These are phyloP conservation scores for Candida nemodendra DNA, from an alignment of 805 yeast genomes.

Conservation along the genomic window DNA sequence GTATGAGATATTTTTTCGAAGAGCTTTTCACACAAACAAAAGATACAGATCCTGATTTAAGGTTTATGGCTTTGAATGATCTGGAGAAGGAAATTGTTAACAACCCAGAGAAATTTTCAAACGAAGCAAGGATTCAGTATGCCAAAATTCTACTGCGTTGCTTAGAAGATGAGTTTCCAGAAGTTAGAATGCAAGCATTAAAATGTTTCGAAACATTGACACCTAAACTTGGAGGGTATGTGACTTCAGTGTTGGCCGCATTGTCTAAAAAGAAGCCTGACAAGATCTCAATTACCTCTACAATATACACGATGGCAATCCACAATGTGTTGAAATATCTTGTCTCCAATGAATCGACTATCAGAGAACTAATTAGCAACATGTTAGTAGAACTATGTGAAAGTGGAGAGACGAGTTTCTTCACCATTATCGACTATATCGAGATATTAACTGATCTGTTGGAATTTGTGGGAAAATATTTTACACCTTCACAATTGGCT, in stretches of 20 bases:
- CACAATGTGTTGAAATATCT: conserved; percentile 40
- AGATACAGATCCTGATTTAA: conserved; percentile 75
- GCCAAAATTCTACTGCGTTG: conserved; percentile 26
- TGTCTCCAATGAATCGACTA: conserved; percentile 20
- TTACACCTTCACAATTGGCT: conserved; percentile 23
- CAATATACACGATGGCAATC: conserved; percentile 53
- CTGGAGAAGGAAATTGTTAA: conserved; percentile 44
- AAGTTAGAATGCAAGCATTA: conserved; percentile 74
- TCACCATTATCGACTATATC: conserved; percentile 49
- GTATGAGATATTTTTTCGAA: conserved; percentile 27
- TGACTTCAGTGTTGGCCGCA: conserved; percentile 31
- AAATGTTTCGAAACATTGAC: conserved; percentile 44
- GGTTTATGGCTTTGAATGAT: conserved; percentile 85
- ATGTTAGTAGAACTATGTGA: conserved; percentile 36
- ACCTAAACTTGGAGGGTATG: conserved; percentile 35
- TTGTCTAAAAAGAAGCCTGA: conserved; percentile 26
- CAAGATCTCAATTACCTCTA: conserved; percentile 39
- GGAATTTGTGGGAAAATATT: conserved; percentile 39
- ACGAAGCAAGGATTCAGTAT: conserved; percentile 33
- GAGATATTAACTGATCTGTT: conserved; percentile 61
- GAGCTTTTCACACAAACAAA: conserved; percentile 43
- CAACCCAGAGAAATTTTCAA: conserved; percentile 39
- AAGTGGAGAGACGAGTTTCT: conserved; percentile 24
- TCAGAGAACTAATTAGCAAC: conserved; percentile 32
- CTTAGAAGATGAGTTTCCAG: conserved; percentile 62